phyloP scores from a whole-genome alignment of 2,329 filamentous ascomycete genomes.

The Phialophora chinensis region DNA sequence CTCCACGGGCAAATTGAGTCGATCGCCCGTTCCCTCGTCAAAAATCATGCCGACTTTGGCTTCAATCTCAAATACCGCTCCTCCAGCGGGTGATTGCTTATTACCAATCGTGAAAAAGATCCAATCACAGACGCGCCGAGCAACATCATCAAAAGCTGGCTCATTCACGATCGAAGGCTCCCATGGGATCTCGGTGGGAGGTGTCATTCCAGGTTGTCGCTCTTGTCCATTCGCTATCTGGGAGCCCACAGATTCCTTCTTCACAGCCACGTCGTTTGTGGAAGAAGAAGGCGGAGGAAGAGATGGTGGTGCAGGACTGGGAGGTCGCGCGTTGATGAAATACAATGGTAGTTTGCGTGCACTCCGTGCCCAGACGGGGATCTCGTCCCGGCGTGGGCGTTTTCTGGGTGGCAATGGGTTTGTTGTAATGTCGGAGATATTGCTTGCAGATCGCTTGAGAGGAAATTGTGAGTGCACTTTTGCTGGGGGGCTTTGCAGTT shows the following conservation, averaged over 20 bases:
- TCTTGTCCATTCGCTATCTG: slow-evolving; percentile 43
- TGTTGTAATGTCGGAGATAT: slow-evolving; percentile 33
- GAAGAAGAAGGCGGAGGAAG: slow-evolving; percentile 30
- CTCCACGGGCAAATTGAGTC: slow-evolving; percentile 70
- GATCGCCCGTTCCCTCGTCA: slow-evolving; percentile 67
- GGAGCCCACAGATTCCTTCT: slow-evolving; percentile 33
- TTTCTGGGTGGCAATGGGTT: slow-evolving; percentile 54
- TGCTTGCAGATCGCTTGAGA: slow-evolving; percentile 38
- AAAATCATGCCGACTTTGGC: slow-evolving; percentile 87
- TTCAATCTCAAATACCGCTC: slow-evolving; percentile 87
- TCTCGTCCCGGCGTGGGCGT: slow-evolving; percentile 58
- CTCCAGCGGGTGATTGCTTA: slow-evolving; percentile 59
- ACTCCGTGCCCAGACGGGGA: slow-evolving; percentile 59
- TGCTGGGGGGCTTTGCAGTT: slow-evolving; percentile 26
- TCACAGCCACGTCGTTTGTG: slow-evolving; percentile 31
- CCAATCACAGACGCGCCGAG: slow-evolving; percentile 80
- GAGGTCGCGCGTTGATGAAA: slow-evolving; percentile 28
- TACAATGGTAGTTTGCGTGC: slow-evolving; percentile 44
- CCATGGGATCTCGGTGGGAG: slow-evolving; percentile 45
- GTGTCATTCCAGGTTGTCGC: slow-evolving; percentile 29
- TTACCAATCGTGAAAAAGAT: slow-evolving; percentile 69
- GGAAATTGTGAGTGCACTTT: slow-evolving; percentile 17
- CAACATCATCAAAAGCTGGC: slow-evolving; percentile 74
- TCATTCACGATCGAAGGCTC: slow-evolving; percentile 70
- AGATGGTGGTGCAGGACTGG: slow-evolving; percentile 4